phyloP scores from a whole-genome alignment of 208 protist genomes.

The Wallacemonas rigidus region DNA sequence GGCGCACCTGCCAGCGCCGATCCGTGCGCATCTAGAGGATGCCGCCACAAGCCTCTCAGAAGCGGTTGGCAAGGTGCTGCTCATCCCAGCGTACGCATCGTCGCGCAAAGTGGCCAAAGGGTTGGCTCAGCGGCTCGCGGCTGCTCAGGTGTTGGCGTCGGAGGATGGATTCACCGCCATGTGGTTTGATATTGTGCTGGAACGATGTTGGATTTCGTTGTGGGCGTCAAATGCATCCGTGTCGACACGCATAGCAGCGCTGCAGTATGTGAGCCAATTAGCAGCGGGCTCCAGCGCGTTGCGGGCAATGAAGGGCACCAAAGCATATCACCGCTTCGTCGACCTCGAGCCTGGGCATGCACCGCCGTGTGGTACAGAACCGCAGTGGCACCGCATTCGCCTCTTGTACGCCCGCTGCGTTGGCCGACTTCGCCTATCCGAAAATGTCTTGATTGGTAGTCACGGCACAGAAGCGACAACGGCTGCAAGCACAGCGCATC shows the following conservation, averaged over 20 bases:
- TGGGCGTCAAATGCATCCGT: slow-evolving; percentile 14
- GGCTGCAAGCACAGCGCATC: neutral
- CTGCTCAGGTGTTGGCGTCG: slow-evolving; percentile 9
- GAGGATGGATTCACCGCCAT: neutral
- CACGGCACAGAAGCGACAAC: neutral
- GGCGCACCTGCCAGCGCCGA: neutral
- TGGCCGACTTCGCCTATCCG: slow-evolving; percentile 24
- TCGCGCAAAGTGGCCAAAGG: slow-evolving; percentile 12
- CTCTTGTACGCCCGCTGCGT: slow-evolving; percentile 47
- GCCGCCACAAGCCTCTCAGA: slow-evolving; percentile 10
- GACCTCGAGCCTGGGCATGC: slow-evolving; percentile 6
- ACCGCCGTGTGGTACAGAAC: slow-evolving; percentile 10
- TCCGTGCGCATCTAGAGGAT: slow-evolving; percentile 6
- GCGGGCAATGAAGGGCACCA: slow-evolving; percentile 15
- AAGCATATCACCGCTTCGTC: slow-evolving; percentile 12
- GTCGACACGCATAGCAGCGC: slow-evolving; percentile 22
- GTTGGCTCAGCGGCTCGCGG: slow-evolving; percentile 3
- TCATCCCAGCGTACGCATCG: slow-evolving; percentile 2
- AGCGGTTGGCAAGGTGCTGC: slow-evolving; percentile 3
- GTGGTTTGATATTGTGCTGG: slow-evolving; percentile 7
- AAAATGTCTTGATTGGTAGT: slow-evolving; percentile 6
- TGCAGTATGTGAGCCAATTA: slow-evolving; percentile 35
- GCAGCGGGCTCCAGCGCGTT: slow-evolving; percentile 33
- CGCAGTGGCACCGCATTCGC: slow-evolving; percentile 17
- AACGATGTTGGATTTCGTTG: slow-evolving; percentile 7